Percentiles rank a stretch among this genome's conserved stretches.
Evolutionary conservation across 2,329 filamentous ascomycete genomes (phyloP).

Genomic region (Fusarium algeriense): DNA sequence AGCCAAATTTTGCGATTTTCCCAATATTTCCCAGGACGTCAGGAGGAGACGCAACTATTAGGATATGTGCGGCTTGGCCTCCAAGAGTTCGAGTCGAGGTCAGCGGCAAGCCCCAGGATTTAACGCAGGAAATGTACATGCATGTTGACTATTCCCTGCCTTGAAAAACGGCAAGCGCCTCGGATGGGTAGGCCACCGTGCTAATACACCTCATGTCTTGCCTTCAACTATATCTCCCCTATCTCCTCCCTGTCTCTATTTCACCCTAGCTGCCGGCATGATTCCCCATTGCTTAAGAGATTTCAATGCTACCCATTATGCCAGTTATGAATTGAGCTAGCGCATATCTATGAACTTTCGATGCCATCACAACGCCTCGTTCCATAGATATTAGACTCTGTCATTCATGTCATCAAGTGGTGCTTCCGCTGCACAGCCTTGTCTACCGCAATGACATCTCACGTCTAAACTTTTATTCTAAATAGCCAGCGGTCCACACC

Average conservation of each 20-base stretch:
- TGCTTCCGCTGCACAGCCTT: background rate
- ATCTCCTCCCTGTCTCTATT: background rate
- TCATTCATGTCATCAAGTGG: background rate
- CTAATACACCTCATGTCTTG: no score
- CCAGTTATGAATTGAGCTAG: background rate
- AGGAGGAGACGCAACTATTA: no score
- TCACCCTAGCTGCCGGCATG: background rate
- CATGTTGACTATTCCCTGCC: no score
- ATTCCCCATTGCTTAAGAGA: background rate
- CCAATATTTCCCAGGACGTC: no score
- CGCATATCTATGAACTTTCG: no score
- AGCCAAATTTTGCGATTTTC: no score
- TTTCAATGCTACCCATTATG: background rate
- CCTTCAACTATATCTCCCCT: background rate
- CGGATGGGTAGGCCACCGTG: no score
- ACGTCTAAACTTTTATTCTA: background rate
- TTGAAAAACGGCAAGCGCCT: no score
- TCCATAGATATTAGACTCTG: background rate
- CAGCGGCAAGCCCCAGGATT: background rate
- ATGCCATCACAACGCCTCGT: no score
- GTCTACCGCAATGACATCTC: background rate
- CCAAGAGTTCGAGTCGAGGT: slow-evolving; percentile 3
- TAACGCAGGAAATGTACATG: background rate
- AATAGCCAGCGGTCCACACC: background rate
- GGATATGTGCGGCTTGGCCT: background rate